Base-by-base conservation (phyloP, 2,329 filamentous ascomycete species). In the Teratosphaeria nubilosa region DNA sequence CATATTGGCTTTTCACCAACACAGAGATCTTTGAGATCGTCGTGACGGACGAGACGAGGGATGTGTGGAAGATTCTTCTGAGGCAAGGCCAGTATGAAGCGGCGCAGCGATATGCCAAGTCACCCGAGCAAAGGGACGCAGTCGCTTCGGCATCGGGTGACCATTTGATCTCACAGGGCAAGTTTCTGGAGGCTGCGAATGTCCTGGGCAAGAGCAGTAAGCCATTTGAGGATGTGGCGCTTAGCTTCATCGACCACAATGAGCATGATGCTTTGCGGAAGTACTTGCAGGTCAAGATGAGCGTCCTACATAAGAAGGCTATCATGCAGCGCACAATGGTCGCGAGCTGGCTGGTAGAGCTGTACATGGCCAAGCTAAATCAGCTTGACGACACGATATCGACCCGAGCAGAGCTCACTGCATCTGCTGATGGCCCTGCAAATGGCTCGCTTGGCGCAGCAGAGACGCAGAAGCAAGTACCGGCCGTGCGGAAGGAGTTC, bases 331-430 rank as follows among this genome's bases (percentile, higher is more conserved):
- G 92, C 59, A 87, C 89, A 63, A 96, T 99, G 90, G 86, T 97
- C 64, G 89, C 92, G 1, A 91, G 87, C 64, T 99, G 94, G 94
- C 81, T 99, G 51, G 81, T 96, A 10, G 94, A 99, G 73, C 82
- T 97, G 1, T 99, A 92, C 73, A 99, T 99, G 91, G 89, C 91
- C 5, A 96, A 96, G 74, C 81, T 99, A 50, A 96, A 99, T 70
- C 87, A 88, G 2, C 80, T 99, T 3, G 94, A 99, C 69, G 94
- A 99, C 73, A 91, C 88, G 2, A 92, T 97, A 63, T 87, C 91
- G 45, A 95, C 91, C 0, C 88, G 90, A 67, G 89, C 90, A 0
- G 91, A 96, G 70, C 75, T 92, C 24, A 89, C 91, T 62, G 32
- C 53, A 37, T 22, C 52, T 32, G 41, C n/a, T 25, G 51, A 50